phyloP scores from a whole-genome alignment of 2,329 filamentous ascomycete species.

The Exophiala spinifera region DNA sequence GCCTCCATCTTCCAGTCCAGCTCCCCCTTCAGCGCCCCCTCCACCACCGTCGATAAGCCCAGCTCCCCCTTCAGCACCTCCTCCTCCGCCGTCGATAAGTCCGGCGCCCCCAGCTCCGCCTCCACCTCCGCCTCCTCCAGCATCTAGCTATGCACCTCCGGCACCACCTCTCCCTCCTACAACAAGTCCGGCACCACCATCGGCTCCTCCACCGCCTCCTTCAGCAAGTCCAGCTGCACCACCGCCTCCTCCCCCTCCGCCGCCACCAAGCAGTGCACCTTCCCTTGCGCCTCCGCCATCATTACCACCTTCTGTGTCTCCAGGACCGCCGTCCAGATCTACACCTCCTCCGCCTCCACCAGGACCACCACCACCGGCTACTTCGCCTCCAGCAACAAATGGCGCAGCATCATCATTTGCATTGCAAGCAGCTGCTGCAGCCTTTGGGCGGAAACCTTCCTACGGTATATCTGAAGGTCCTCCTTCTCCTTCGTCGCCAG shows the following conservation, averaged over 20 bases:
- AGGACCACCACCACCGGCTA: conserved; percentile 30
- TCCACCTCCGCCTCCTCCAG: conserved; percentile 43
- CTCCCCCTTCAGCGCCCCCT: conserved; percentile 40
- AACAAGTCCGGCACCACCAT: conserved; percentile 43
- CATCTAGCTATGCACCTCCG: conserved; percentile 43
- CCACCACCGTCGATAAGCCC: conserved; percentile 37
- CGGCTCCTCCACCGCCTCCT: conserved; percentile 43
- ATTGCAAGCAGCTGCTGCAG: conserved; percentile 58
- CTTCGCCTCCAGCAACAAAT: conserved; percentile 37
- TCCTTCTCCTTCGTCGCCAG: conserved; percentile 40
- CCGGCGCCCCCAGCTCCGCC: too few species aligned
- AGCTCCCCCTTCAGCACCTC: conserved; percentile 49
- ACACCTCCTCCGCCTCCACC: conserved; percentile 40
- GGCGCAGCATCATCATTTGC: conserved; percentile 49
- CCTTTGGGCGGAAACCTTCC: conserved; percentile 45
- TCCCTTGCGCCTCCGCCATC: conserved; percentile 40
- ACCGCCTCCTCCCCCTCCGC: conserved; percentile 39
- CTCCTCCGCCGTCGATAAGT: conserved; percentile 44
- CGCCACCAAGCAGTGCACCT: conserved; percentile 35
- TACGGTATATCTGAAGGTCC: conserved; percentile 39
- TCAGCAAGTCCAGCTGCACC: conserved; percentile 43
- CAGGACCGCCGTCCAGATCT: conserved; percentile 50
- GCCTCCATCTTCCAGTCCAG: conserved; percentile 41
- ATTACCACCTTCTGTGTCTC: conserved; percentile 46
- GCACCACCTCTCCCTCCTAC: conserved; percentile 42